Base-by-base conservation (phyloP, 495 filamentous ascomycete species). In the Xylaria venustula region DNA sequence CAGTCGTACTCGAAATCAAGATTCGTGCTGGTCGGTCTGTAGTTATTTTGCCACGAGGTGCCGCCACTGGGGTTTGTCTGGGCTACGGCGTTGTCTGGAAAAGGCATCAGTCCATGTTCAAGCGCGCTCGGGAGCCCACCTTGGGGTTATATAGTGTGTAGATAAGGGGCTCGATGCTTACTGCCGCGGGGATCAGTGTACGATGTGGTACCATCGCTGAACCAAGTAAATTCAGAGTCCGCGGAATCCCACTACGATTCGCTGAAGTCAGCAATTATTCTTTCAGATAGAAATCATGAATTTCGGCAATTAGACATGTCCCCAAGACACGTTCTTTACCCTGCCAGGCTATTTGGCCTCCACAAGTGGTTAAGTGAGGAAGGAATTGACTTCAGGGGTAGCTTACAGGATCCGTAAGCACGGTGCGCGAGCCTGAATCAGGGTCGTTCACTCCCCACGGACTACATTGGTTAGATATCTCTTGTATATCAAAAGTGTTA, bases 391-490 rank as follows among this genome's bases (percentile, higher is more conserved):
- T n/a, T n/a, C n/a, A n/a, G n/a, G n/a, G n/a, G n/a, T n/a, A n/a
- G n/a, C n/a, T n/a, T n/a, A n/a, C n/a, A 12, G 79, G 80, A 61
- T 81, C 68, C 11, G 57, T 60, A 17, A 77, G 50, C 45, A 75
- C 58, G 11, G 46, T 60, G 5, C 80, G 73, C 15, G 47, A 41
- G 17, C 77, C 78, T 15, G 14, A 75, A 19, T 70, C 72, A 14
- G 79, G 80, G 64, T 83, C 80, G 61, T 77, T 81, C 44, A 74
- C 48, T 54, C 78, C 77, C 70, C 79, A 77, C 2, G 77, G 77
- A 54, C 69, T 71, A 25, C 7, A 14, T 8, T 4, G 2, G 45
- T 71, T 56, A 69, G 67, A 57, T 58, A 61, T 20, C 60, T 64
- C 53, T 62, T 17, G 41, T 22, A 15, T 44, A 25, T 36, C 3